Base-by-base conservation (phyloP, 768 basidiomycete species). In the Pleurotus tuoliensis region DNA sequence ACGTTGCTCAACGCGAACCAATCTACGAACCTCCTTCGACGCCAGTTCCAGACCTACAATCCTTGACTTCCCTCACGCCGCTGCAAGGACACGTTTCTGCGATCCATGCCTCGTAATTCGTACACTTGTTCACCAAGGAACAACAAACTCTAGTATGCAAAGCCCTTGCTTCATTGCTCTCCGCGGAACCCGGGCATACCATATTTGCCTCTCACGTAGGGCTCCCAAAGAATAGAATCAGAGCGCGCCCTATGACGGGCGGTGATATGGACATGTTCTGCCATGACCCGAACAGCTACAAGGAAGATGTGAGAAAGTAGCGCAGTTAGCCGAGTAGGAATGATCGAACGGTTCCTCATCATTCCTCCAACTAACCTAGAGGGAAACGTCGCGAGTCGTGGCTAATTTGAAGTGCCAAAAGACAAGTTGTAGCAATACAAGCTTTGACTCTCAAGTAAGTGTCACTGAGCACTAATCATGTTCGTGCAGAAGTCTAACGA, bases 71-170 rank as follows among this genome's bases (percentile, higher is more conserved):
- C 0, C 67, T 85, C 39, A 80, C 69, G 18, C 73, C 75, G 5
- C 69, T 83, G 8, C 74, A 63, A 48, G 78, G 80, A 2, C 75
- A 70, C 20, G 65, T 82, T 40, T 75, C 80, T 12, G 77, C 67
- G 3, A 80, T 86, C 18, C 77, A 82, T 61, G 76, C 77, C 1
- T 70, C 75, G 12, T 67, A 76, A 4, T 70, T 86, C 64, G 84
- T 86, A 59, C 81, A 82, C 60, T 72, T 83, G 30, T 84, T 84
- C 64, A 57, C 62, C 53, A 67, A 71, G 44, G 67, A 59, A 15
- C 51, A 67, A 25, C 81, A 83, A 59, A 56, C 66, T 7, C 60
- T 72, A 37, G 67, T 83, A 47, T 82, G 76, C 1, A 67, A 64
- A n/a, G 65, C 67, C 5, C 63, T 82, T 27, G 78, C 75, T 2